Conservation (phyloP, 257 asterid species). For the Fraxinus anomala region DNA sequence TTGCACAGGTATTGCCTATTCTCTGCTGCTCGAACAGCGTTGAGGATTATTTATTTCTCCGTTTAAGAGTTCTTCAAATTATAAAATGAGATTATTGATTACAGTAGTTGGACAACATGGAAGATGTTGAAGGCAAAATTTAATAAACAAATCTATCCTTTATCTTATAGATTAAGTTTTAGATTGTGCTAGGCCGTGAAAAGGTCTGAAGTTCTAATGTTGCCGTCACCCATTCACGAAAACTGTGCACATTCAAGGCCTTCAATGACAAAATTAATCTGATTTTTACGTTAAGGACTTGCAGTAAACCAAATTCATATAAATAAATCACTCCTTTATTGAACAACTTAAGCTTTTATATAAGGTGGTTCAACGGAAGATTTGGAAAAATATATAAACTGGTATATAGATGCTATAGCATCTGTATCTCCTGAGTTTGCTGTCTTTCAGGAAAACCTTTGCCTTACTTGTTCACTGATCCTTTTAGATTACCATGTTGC, state of each 20-base stretch:
- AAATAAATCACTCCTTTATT: too few species aligned
- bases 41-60: background rate
- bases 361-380: background rate
- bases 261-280: background rate
- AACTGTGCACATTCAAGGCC: background rate
- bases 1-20: slow-evolving; percentile 64
- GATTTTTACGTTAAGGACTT: background rate
- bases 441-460: background rate
- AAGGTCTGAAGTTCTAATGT: background rate
- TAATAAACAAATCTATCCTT: background rate
- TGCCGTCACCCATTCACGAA: background rate
- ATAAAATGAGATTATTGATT: background rate
- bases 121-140: background rate
- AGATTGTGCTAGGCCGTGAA: background rate
- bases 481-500: background rate
- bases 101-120: background rate
- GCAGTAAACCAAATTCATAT: too few species aligned
- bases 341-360: background rate
- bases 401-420: background rate
- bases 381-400: background rate
- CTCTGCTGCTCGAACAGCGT: background rate
- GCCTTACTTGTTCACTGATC: background rate
- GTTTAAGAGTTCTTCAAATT: background rate
- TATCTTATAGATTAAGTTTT: background rate
- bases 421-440: background rate